Conservation (phyloP, 768 basidiomycete genomes). For the Trichaptum fuscoviolaceum region DNA sequence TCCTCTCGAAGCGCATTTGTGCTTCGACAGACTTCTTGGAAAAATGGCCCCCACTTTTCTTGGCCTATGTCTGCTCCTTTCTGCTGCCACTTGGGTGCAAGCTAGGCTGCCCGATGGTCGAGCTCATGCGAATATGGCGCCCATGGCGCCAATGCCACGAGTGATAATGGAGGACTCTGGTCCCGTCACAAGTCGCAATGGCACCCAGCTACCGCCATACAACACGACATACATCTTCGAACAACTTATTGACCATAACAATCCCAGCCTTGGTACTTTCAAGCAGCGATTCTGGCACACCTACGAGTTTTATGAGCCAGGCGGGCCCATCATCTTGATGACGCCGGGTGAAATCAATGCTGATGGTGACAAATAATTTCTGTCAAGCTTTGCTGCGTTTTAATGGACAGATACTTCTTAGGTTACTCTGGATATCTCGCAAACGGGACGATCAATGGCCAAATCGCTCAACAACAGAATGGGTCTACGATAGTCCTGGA, state of each 20-base stretch:
- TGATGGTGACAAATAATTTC: slow-evolving; percentile 21
- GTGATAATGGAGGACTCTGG: not conserved
- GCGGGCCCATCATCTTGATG: slow-evolving; percentile 56
- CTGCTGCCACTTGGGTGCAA: slow-evolving; percentile 8
- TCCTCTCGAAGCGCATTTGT: not conserved
- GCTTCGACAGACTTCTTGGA: not conserved
- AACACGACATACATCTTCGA: slow-evolving; percentile 48
- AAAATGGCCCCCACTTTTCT: not conserved
- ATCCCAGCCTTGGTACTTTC: slow-evolving; percentile 67
- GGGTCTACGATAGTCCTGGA: slow-evolving; percentile 56
- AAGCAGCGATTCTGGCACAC: slow-evolving; percentile 70
- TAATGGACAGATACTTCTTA: slow-evolving; percentile 1
- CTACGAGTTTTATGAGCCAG: slow-evolving; percentile 55
- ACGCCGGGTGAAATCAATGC: slow-evolving; percentile 67
- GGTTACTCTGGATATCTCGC: slow-evolving; percentile 49
- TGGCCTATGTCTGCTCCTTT: not conserved
- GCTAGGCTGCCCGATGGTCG: slow-evolving; percentile 19
- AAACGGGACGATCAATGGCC: slow-evolving; percentile 57
- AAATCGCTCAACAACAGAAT: slow-evolving; percentile 59
- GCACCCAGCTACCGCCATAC: slow-evolving; percentile 24
- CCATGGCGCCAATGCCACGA: slow-evolving; percentile 6
- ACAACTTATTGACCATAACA: slow-evolving; percentile 44
- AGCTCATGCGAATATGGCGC: slow-evolving; percentile 17
- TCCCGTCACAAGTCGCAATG: slow-evolving; percentile 20
- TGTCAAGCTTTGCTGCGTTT: not conserved